Conservation (phyloP, 768 basidiomycete species). For the Pisolithus tinctorius region DNA sequence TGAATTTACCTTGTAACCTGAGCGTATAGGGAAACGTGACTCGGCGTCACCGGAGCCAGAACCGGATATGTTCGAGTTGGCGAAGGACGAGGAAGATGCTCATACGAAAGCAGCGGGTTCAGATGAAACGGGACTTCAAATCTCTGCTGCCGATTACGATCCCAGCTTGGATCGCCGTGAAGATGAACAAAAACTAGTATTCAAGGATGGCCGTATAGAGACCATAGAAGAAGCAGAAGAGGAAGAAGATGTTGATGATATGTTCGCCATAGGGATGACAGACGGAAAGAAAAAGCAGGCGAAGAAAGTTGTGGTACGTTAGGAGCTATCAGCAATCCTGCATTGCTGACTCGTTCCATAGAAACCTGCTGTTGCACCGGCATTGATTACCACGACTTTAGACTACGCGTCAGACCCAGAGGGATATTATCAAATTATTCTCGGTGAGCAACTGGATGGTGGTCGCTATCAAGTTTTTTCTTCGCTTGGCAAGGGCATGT, state of each 20-base stretch:
- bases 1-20: background rate
- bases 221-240: slow-evolving; percentile 56
- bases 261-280: slow-evolving; percentile 69
- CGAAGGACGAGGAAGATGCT: slow-evolving; percentile 52
- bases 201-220: slow-evolving; percentile 34
- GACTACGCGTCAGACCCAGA: slow-evolving; percentile 92
- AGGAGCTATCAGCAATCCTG: background rate
- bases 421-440: slow-evolving; percentile 91
- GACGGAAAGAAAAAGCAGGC: slow-evolving; percentile 52
- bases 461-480: slow-evolving; percentile 94
- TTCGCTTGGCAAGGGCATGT: slow-evolving; percentile 98
- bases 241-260: slow-evolving; percentile 89
- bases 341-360: slow-evolving; percentile 15
- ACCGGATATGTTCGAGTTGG: slow-evolving; percentile 56
- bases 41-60: slow-evolving; percentile 56
- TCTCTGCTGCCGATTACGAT: slow-evolving; percentile 93
- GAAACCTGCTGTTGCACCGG: slow-evolving; percentile 45
- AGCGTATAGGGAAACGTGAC: slow-evolving; percentile 38
- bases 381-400: slow-evolving; percentile 66
- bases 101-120: slow-evolving; percentile 40
- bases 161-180: slow-evolving; percentile 75
- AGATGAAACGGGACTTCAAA: slow-evolving; percentile 52
- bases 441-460: slow-evolving; percentile 89
- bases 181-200: slow-evolving; percentile 69
- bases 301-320: slow-evolving; percentile 50